A percentile compares a stretch with the other conserved stretches of the same genome.
These are phyloP conservation scores for Solanum tarapatanum DNA, from an alignment of 257 asterid species.

Conservation along the genomic window DNA sequence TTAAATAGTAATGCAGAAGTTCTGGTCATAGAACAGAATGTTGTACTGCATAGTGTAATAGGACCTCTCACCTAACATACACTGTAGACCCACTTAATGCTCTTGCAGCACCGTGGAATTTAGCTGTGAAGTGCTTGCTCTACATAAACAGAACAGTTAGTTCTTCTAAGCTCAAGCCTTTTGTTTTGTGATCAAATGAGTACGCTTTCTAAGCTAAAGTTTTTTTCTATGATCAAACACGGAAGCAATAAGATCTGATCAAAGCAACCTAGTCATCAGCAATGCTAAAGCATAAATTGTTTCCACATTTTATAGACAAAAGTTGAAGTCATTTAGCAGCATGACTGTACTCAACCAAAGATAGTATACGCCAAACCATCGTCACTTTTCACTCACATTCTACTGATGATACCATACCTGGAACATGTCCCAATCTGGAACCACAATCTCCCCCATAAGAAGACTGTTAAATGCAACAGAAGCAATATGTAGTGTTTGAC, in stretches of 20 bases:
- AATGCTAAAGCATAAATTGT: not conserved
- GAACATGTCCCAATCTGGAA: no score
- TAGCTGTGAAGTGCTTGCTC: constrained; percentile 43
- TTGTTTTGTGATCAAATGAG: not conserved
- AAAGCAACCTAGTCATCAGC: not conserved
- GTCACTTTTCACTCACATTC: no score
- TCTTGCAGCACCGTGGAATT: constrained; percentile 36
- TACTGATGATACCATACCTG: no score
- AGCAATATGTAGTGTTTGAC: no score
- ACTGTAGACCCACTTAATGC: not conserved
- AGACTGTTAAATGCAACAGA: no score
- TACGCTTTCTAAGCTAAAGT: not conserved
- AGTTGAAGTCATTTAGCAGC: not conserved
- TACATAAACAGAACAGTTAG: not conserved
- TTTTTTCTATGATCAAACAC: not conserved
- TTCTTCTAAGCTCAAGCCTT: not conserved
- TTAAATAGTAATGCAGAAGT: not conserved
- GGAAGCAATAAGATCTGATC: not conserved
- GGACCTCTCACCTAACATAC: constrained; percentile 37
- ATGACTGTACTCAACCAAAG: no score
- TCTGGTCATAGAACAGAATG: not conserved
- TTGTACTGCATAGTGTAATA: not conserved
- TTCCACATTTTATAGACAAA: not conserved
- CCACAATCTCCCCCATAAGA: no score
- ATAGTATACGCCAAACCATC: no score